Percentiles rank a stretch among this genome's conserved stretches.
Conservation (phyloP, 2,329 filamentous ascomycete genomes). For the Microascus cirrosus region DNA sequence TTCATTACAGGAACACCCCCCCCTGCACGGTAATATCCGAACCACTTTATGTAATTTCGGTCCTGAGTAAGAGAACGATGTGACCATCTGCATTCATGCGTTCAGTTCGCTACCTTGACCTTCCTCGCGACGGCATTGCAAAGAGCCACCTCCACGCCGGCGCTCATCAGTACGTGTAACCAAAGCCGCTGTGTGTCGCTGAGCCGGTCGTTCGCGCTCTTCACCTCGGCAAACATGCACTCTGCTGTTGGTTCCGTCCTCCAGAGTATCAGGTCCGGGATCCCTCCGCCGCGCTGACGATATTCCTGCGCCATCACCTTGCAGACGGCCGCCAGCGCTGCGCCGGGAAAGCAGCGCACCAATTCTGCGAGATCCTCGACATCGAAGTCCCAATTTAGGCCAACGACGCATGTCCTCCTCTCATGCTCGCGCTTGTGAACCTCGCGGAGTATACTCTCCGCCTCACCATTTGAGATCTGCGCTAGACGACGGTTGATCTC, state of each 20-base stretch:
- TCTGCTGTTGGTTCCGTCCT: slow-evolving; percentile 35
- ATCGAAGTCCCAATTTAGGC: slow-evolving; percentile 82
- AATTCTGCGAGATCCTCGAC: slow-evolving; percentile 71
- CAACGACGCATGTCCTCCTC: slow-evolving; percentile 73
- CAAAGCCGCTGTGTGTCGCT: slow-evolving; percentile 94
- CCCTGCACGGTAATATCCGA: slow-evolving; percentile 3
- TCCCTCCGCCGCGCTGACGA: slow-evolving; percentile 69
- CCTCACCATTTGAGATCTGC: slow-evolving; percentile 75
- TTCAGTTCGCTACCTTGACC: slow-evolving; percentile 29
- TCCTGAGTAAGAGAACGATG: background rate
- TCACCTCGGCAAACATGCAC: slow-evolving; percentile 70
- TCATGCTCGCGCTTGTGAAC: slow-evolving; percentile 61
- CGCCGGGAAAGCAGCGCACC: slow-evolving; percentile 64
- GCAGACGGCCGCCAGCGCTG: slow-evolving; percentile 72
- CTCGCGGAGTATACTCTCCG: slow-evolving; percentile 51
- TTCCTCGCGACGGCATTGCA: slow-evolving; percentile 52
- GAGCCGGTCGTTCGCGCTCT: slow-evolving; percentile 80
- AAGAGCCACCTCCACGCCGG: slow-evolving; percentile 77
- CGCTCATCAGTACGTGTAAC: slow-evolving; percentile 85
- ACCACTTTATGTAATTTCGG: slow-evolving; percentile 2
- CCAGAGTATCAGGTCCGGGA: slow-evolving; percentile 93
- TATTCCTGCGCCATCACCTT: slow-evolving; percentile 97
- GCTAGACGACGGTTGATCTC: slow-evolving; percentile 84
- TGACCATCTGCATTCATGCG: background rate
- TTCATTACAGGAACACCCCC: background rate